Base-by-base conservation (phyloP, 2,329 filamentous ascomycete species). In the Rhynchosporium secalis region DNA sequence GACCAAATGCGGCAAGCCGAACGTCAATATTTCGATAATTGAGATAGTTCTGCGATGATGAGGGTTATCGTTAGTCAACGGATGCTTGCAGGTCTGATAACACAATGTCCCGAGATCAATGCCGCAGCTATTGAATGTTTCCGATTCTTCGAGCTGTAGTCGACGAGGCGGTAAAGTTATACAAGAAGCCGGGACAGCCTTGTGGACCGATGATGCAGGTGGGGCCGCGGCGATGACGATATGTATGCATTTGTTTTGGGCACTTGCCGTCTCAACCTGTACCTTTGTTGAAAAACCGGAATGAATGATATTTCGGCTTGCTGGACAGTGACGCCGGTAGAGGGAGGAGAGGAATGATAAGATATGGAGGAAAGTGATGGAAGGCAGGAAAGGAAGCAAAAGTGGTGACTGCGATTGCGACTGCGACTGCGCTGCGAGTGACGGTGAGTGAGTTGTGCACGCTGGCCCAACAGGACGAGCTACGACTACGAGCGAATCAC, bases 1-100 rank as follows among this genome's bases (percentile, higher is more conserved):
- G 38, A 36, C 54, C 54, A 40, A 45, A 56, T 56, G 38, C 54
- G 54, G 54, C 28, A 29, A 58, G 43, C 46, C 45, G 56, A 54
- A 41, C 38, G 56, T 58, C 43, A 38, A 48, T 40, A 58, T 20
- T n/a, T 49, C 33, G 43, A 48, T 8, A 48, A 45, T 56, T 33
- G 40, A 46, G 54, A 28, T 45, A 40, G 8, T 29, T 40, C 20
- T 12, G 33, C 28, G n/a, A 54, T 33, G 28, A 41, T 54, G 10
- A 26, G 20, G 9, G 20, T 10, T 40, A 41, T 29, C 38, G 8
- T 56, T 33, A 40, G 6, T 28, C 54, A 40, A 56, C 28, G 54
- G 28, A 4, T 36, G 33, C 33, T 10, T 13, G 40, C 40, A 56
- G 54, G 13, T 31, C n/a, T 45, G 38, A 46, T 56, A 38, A 28